These are phyloP conservation scores for Lichenothelia convexa DNA, from an alignment of 495 filamentous ascomycete genomes.

Conservation along the genomic window DNA sequence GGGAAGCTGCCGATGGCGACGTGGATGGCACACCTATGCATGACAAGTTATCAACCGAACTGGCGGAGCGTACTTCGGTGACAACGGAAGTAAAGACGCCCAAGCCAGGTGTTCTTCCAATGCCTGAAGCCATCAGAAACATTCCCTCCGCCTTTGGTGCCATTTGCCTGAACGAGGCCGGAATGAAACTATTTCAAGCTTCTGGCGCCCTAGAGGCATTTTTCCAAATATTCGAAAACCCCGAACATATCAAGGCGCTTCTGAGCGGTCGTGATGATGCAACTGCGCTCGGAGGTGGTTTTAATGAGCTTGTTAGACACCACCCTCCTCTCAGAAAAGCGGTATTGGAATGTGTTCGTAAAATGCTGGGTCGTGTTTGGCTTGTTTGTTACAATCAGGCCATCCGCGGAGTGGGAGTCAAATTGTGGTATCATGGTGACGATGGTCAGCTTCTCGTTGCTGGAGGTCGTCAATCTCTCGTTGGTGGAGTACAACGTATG, in stretches of 20 bases:
- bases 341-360: constrained; percentile 60
- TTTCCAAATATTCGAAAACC: constrained; percentile 87
- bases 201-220: constrained; percentile 69
- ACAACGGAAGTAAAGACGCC: neutral
- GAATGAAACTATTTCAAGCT: constrained; percentile 75
- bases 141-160: constrained; percentile 81
- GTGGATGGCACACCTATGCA: neutral
- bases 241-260: constrained; percentile 71
- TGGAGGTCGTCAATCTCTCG: constrained; percentile 23
- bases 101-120: constrained; percentile 52
- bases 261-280: constrained; percentile 50
- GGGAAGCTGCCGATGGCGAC: neutral
- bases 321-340: constrained; percentile 65
- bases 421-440: constrained; percentile 46
- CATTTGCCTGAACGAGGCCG: constrained; percentile 74
- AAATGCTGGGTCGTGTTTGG: constrained; percentile 66
- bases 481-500: too few relatives aligned
- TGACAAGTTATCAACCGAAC: neutral
- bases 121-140: constrained; percentile 65
- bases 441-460: constrained; percentile 34
- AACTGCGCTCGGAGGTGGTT: constrained; percentile 51
- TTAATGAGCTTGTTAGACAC: constrained; percentile 89
- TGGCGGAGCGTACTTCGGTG: neutral
- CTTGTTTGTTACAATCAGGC: constrained; percentile 51
- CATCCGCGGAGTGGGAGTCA: constrained; percentile 53